phyloP scores from a whole-genome alignment of 2,329 filamentous ascomycete genomes.

The Penicillium sp. region DNA sequence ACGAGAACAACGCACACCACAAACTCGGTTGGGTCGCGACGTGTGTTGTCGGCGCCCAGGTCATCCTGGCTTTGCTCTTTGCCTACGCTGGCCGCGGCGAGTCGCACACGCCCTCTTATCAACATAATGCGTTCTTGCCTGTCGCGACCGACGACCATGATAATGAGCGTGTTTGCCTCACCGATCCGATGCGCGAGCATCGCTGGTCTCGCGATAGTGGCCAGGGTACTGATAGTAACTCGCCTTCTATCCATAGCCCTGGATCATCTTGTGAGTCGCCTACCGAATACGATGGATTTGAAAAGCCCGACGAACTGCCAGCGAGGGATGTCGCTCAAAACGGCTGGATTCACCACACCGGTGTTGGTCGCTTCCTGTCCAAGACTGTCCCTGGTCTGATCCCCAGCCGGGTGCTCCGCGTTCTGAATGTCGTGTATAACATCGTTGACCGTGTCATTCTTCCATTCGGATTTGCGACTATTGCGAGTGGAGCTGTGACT shows the following conservation, averaged over 20 bases:
- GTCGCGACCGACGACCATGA: conserved; percentile 58
- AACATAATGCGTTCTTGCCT: conserved; percentile 62
- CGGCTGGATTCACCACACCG: conserved; percentile 48
- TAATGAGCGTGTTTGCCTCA: conserved; percentile 39
- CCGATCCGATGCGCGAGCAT: conserved; percentile 43
- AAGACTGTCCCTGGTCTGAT: conserved; percentile 57
- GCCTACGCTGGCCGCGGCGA: conserved; percentile 55
- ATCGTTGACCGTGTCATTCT: conserved; percentile 74
- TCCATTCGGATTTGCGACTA: conserved; percentile 70
- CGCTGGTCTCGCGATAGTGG: conserved; percentile 70
- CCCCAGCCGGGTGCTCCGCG: conserved; percentile 57
- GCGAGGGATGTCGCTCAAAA: conserved; percentile 36
- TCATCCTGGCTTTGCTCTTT: conserved; percentile 65
- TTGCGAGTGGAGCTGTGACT: conserved; percentile 71
- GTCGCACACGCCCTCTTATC: conserved; percentile 38
- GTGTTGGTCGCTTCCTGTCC: conserved; percentile 54
- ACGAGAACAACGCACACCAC: conserved; percentile 83
- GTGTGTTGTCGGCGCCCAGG: conserved; percentile 68
- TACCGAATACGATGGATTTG: conserved; percentile 52
- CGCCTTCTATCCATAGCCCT: conserved; percentile 66
- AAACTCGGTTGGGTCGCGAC: conserved; percentile 84
- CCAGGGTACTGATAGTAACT: conserved; percentile 70
- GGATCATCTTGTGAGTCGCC: conserved; percentile 56
- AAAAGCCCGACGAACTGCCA: conserved; percentile 46
- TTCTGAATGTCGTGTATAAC: conserved; percentile 62